phyloP scores from a whole-genome alignment of 169 alveolate species.

The Cryptosporidium parvum region DNA sequence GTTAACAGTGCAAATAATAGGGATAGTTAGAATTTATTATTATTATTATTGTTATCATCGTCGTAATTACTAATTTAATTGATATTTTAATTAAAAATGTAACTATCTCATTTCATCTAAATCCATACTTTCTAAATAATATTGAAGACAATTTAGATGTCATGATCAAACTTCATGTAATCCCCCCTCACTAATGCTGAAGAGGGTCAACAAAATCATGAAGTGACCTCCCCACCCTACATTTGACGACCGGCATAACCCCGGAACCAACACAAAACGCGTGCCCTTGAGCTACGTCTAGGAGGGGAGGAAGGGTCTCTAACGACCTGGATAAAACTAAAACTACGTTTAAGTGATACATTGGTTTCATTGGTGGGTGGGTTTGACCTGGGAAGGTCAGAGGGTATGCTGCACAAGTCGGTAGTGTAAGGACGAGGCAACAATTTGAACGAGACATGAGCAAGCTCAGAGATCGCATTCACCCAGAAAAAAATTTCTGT shows the following conservation, averaged over 20 bases:
- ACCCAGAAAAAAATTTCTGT: slow-evolving; percentile 77
- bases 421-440: slow-evolving; percentile 77
- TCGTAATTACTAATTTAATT: too few relatives aligned
- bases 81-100: too few relatives aligned
- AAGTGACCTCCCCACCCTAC: too few relatives aligned
- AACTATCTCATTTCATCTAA: too few relatives aligned
- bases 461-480: slow-evolving; percentile 76
- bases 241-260: too few relatives aligned
- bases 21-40: neutral
- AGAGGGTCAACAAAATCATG: too few relatives aligned
- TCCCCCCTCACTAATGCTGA: too few relatives aligned
- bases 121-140: too few relatives aligned
- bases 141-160: too few relatives aligned
- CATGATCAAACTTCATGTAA: too few relatives aligned
- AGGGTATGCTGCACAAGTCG: slow-evolving; percentile 77
- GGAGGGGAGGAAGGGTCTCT: neutral
- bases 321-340: neutral
- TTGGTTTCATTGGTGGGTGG: slow-evolving; percentile 33
- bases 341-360: slow-evolving; percentile 32
- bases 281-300: neutral
- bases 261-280: too few relatives aligned
- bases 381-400: slow-evolving; percentile 70
- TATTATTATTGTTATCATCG: too few relatives aligned
- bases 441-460: slow-evolving; percentile 45
- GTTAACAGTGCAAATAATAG: neutral